A percentile compares a stretch with the other conserved stretches of the same genome.
Evolutionary conservation across 2,329 filamentous ascomycete species (phyloP).

Genomic region (Xylaria sp.): DNA sequence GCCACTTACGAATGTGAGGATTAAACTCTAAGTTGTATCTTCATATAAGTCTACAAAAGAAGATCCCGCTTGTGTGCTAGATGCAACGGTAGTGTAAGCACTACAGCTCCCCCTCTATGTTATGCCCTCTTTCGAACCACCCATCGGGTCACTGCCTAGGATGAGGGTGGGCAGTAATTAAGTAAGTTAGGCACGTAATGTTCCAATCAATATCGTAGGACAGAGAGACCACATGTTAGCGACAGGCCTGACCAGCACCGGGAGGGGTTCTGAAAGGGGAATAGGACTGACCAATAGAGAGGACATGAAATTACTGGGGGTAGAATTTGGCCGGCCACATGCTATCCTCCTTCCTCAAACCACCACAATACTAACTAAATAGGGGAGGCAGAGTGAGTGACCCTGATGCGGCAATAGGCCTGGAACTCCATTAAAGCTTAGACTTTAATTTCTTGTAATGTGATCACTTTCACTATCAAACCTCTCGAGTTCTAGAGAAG

Average conservation of each 20-base stretch:
- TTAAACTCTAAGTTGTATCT: neutral
- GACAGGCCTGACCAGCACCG: slow-evolving; percentile 6
- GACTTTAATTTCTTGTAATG: neutral
- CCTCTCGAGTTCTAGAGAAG: neutral
- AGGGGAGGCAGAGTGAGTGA: slow-evolving; percentile 9
- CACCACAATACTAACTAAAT: slow-evolving; percentile 18
- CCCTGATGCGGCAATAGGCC: neutral
- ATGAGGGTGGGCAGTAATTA: neutral
- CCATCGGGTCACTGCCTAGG: neutral
- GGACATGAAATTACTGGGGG: slow-evolving; percentile 8
- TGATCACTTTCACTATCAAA: neutral
- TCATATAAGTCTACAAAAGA: neutral
- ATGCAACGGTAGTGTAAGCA: neutral
- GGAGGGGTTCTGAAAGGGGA: neutral
- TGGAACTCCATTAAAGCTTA: neutral
- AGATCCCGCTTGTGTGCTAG: neutral
- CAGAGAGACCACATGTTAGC: neutral
- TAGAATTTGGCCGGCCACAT: slow-evolving; percentile 13
- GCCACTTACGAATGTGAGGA: neutral
- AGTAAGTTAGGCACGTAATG: neutral
- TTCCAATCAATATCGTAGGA: neutral
- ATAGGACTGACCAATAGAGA: slow-evolving; percentile 11
- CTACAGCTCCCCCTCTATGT: neutral
- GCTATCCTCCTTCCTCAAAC: slow-evolving; percentile 27
- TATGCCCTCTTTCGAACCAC: neutral